Base-by-base conservation (phyloP, 306 rosid species). In the Mucuna pruriens region DNA sequence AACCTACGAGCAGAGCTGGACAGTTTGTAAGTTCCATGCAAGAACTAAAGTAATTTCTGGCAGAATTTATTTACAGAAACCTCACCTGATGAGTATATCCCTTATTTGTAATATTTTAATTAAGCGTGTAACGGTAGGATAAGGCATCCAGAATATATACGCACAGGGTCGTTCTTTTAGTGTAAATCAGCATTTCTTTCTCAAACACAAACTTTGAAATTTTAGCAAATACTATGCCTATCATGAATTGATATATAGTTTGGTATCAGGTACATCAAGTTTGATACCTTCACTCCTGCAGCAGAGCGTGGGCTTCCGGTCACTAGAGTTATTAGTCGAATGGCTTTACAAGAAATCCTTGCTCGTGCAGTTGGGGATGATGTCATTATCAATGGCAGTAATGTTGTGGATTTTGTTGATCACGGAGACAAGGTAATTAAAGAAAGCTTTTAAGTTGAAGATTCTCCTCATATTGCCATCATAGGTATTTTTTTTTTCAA, bases 211-310 rank as follows among this genome's bases (percentile, higher is more conserved):
- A 70, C 8, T 22, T 29, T 49, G 58, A 68, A 77, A 48, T 66
- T 26, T 75, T 34, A 69, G 74, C 80, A 68, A 64, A 38, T 63
- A 34, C 8, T 9, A 36, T 17, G 16, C 15, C 67, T 51, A 44
- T 74, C 57, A 42, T 81, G 71, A 78, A 74, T 76, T 89, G 57
- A 92, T 81, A 61, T 75, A 39, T 72, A 76, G 82, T 83, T 48
- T 91, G 84, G 81, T 82, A 77, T 83, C 89, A 96, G 99, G 99
- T 96, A 96, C 88, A 82, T 92, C 87, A 96, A 96, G 91, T 93
- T 96, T 90, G 99, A 96, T 87, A 96, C 98, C 42, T 96, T 93
- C 98, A 92, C 94, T 75, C 98, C 99, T 77, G 99, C 99, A 77
- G 97, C 19, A 22, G 99, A 96, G 80, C 93, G 94, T 1, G 99